These are phyloP conservation scores for Cryptococcus sp. DNA, from an alignment of 1,284 basidiomycete genomes.

Conservation along the genomic window DNA sequence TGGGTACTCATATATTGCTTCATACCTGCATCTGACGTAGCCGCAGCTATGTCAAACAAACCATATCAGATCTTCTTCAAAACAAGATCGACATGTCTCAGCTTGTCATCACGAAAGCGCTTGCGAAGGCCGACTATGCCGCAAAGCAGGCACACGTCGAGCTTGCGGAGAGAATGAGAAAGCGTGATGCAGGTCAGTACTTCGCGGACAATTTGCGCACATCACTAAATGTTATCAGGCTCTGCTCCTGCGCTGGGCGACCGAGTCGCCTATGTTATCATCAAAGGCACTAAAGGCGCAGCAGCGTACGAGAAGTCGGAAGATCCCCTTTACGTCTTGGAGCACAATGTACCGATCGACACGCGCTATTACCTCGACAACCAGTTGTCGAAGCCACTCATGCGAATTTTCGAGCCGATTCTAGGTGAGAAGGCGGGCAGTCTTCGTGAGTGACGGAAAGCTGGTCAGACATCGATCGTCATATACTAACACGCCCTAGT, in stretches of 20 bases:
- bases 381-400: conserved; percentile 88
- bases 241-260: conserved; percentile 92
- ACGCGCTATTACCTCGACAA: conserved; percentile 97
- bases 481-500: conserved; percentile 58
- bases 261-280: conserved; percentile 95
- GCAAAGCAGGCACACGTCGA: conserved; percentile 93
- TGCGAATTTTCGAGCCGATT: conserved; percentile 98
- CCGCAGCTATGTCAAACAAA: conserved; percentile 82
- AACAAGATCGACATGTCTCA: conserved; percentile 98
- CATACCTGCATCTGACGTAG: conserved; percentile 7
- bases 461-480: background rate
- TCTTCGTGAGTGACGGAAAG: conserved; percentile 62
- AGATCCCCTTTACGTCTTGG: conserved; percentile 90
- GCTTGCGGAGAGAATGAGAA: conserved; percentile 88
- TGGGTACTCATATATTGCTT: conserved; percentile 52
- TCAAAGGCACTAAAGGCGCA: conserved; percentile 92
- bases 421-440: conserved; percentile 84
- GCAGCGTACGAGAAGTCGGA: conserved; percentile 98
- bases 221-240: conserved; percentile 52
- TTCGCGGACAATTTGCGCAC: background rate
- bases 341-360: conserved; percentile 95
- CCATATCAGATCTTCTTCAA: conserved; percentile 87
- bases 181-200: conserved; percentile 77
- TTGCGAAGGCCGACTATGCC: conserved; percentile 67
- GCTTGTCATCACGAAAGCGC: conserved; percentile 93